These are phyloP conservation scores for Coemansia sp. DNA, from an alignment of 192 early-diverging fungal species.

Conservation along the genomic window DNA sequence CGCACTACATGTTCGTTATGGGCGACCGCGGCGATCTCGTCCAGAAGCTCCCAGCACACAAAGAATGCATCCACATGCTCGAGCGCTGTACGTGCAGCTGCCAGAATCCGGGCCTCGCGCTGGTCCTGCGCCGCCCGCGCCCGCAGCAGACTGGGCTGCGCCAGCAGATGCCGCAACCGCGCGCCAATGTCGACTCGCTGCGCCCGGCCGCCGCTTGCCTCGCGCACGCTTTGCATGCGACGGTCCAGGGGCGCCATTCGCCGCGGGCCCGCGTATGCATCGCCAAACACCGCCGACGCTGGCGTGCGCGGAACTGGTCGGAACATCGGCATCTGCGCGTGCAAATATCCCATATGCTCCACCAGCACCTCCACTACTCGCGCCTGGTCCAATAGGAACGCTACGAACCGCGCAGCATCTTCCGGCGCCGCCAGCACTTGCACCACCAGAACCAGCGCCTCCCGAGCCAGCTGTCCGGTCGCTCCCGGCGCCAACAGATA, in stretches of 20 bases:
- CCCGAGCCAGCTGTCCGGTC: conserved; percentile 42
- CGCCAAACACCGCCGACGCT: conserved; percentile 17
- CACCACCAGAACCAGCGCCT: conserved; percentile 45
- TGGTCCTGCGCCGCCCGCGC: conserved; percentile 31
- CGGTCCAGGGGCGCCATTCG: conserved; percentile 22
- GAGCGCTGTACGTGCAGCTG: conserved; percentile 14
- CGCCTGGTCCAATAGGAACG: conserved; percentile 42
- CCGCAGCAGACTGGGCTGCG: conserved; percentile 11
- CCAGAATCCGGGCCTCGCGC: conserved; percentile 22
- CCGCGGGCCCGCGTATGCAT: conserved; percentile 21
- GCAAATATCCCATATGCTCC: conserved; percentile 46
- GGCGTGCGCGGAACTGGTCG: conserved; percentile 40
- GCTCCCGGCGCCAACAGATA: conserved; percentile 45
- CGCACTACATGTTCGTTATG: conserved; percentile 12
- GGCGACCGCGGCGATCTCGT: conserved; percentile 29
- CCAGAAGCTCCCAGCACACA: conserved; percentile 51
- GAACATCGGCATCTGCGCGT: conserved; percentile 41
- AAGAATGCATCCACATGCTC: conserved; percentile 50
- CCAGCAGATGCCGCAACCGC: conserved; percentile 22
- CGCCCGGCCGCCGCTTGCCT: neutral
- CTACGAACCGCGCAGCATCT: conserved; percentile 20
- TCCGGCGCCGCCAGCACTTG: conserved; percentile 42
- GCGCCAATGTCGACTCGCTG: conserved; percentile 8
- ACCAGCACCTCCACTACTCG: conserved; percentile 37
- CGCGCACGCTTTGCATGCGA: neutral